These are phyloP conservation scores for Priceomyces fermenticarens DNA, from an alignment of 805 yeast species.

Conservation along the genomic window DNA sequence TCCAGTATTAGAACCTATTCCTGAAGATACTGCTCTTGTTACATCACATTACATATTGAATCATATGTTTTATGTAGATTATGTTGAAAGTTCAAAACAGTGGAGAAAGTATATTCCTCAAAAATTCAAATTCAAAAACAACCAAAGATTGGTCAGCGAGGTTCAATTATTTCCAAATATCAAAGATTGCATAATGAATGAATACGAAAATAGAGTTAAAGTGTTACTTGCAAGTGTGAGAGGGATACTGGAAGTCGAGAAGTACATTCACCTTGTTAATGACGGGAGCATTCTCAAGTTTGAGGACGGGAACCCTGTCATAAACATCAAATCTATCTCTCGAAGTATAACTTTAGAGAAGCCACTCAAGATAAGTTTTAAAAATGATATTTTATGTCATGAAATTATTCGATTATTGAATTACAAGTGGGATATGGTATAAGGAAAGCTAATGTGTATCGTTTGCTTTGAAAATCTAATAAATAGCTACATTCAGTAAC, in stretches of 20 bases:
- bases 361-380: constrained; percentile 12
- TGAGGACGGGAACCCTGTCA: constrained; percentile 7
- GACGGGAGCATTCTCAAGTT: constrained; percentile 12
- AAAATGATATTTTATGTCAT: constrained; percentile 13
- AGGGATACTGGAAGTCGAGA: neutral
- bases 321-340: constrained; percentile 12
- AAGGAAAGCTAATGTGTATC: neutral
- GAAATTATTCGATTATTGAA: constrained; percentile 9
- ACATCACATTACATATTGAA: constrained; percentile 27
- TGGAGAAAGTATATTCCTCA: constrained; percentile 23
- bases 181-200: constrained; percentile 6
- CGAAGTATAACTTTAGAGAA: constrained; percentile 9
- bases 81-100: constrained; percentile 12
- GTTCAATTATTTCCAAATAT: constrained; percentile 9
- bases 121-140: constrained; percentile 20
- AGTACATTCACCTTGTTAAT: constrained; percentile 7
- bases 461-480: neutral
- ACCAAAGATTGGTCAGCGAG: constrained; percentile 7
- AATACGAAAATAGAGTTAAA: constrained; percentile 13
- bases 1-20: constrained; percentile 15
- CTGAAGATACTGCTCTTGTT: constrained; percentile 10
- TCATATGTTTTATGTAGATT: constrained; percentile 16
- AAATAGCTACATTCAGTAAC: constrained; percentile 1
- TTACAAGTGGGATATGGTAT: neutral
- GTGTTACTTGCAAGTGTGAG: constrained; percentile 5